Evolutionary conservation across 2,329 filamentous ascomycete species (phyloP).

Genomic region (Meredithiella fracta): DNA sequence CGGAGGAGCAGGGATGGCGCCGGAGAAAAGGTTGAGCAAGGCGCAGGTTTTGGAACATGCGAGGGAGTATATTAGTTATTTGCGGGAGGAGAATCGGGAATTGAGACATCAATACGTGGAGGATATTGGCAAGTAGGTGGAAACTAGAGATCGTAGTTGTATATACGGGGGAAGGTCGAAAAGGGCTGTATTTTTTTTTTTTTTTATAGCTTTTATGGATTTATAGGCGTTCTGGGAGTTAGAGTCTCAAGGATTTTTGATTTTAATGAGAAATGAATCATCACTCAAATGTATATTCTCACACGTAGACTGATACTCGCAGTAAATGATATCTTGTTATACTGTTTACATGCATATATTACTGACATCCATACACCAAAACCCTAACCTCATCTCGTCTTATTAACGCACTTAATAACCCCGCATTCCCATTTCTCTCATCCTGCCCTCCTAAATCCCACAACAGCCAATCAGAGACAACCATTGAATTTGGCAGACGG

Average conservation of each 20-base stretch:
- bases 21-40: slow-evolving; percentile 24
- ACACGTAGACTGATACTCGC: no score
- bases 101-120: no score
- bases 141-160: not conserved
- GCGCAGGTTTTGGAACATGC: slow-evolving; percentile 31
- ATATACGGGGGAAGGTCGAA: no score
- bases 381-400: no score
- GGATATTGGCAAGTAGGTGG: not conserved
- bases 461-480: not conserved
- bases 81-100: slow-evolving; percentile 22
- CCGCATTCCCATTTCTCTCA: not conserved
- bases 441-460: not conserved
- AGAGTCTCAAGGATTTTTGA: no score
- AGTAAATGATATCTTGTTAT: no score
- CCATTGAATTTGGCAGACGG: not conserved
- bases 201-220: no score
- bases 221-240: no score
- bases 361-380: not conserved
- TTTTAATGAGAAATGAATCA: no score
- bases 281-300: no score
- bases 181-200: no score
- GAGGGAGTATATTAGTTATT: slow-evolving; percentile 24
- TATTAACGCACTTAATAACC: not conserved
- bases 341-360: no score
- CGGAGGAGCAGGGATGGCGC: slow-evolving; percentile 15